phyloP scores from a whole-genome alignment of 352 stramenopile species.

The Pythium chondricola region DNA sequence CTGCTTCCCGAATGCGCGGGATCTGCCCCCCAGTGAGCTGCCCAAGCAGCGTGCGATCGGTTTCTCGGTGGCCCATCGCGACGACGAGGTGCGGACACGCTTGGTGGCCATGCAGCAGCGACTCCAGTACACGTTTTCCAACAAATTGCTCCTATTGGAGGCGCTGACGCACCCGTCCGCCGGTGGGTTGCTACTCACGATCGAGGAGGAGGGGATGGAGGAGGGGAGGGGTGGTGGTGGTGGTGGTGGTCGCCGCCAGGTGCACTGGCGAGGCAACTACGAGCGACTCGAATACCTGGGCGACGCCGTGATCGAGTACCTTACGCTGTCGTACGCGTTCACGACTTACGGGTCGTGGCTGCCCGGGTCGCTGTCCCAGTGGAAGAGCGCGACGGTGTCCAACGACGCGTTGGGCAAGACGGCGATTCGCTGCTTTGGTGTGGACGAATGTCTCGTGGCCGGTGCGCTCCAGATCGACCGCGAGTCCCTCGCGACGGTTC shows the following conservation, averaged over 20 bases:
- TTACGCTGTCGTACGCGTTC: constrained; percentile 82
- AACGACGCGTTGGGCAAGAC: constrained; percentile 84
- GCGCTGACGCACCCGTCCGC: constrained; percentile 76
- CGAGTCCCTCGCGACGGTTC: constrained; percentile 50
- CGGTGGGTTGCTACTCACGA: constrained; percentile 45
- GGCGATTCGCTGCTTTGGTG: constrained; percentile 65
- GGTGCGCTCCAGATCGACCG: constrained; percentile 61
- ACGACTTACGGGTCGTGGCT: constrained; percentile 64
- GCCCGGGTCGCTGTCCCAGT: constrained; percentile 70
- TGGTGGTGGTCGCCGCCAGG: too few relatives aligned
- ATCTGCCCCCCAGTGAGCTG: too few relatives aligned
- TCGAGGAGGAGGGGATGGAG: constrained; percentile 29
- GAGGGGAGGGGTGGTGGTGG: too few relatives aligned
- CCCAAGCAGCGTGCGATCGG: constrained; percentile 29
- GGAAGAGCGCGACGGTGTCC: constrained; percentile 82
- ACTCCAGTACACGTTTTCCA: constrained; percentile 77
- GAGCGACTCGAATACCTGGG: constrained; percentile 86
- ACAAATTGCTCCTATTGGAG: constrained; percentile 72
- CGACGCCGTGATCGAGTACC: constrained; percentile 86
- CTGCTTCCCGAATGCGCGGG: constrained; percentile 60
- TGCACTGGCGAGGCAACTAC: constrained; percentile 76
- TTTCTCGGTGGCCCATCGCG: constrained; percentile 42
- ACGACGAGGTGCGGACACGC: constrained; percentile 45
- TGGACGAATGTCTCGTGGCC: constrained; percentile 74
- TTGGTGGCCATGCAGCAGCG: constrained; percentile 61